Percentiles rank a stretch among this genome's conserved stretches.
phyloP scores from a whole-genome alignment of 108 stramenopile species.

The Aurantiochytrium sp. region DNA sequence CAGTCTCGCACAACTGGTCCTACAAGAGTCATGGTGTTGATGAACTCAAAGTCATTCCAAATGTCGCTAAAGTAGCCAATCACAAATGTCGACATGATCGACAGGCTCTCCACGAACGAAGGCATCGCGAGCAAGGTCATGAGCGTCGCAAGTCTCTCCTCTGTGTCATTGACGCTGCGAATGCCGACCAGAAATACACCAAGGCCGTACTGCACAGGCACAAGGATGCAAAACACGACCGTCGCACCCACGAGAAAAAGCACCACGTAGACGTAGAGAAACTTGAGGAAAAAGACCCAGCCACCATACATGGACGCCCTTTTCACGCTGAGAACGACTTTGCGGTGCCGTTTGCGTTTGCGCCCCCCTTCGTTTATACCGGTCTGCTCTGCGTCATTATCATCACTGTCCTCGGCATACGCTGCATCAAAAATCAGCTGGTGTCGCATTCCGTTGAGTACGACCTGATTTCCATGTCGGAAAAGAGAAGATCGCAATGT shows the following conservation, averaged over 20 bases:
- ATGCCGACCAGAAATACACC: neutral
- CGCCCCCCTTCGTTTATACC: neutral
- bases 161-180: neutral
- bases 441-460: neutral
- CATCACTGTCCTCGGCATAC: neutral
- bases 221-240: neutral
- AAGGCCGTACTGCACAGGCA: neutral
- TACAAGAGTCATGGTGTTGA: neutral
- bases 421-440: neutral
- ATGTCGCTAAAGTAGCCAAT: neutral
- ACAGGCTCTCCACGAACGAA: neutral
- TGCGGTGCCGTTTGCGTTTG: neutral
- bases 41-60: conserved; percentile 18
- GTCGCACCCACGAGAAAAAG: neutral
- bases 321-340: neutral
- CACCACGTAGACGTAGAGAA: neutral
- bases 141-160: neutral
- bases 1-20: neutral
- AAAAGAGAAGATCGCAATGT: neutral
- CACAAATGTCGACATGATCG: neutral
- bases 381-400: neutral
- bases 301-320: neutral
- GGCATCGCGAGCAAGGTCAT: neutral
- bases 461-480: neutral
- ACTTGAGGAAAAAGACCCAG: neutral